A percentile compares a stretch with the other conserved stretches of the same genome.
Evolutionary conservation across 805 yeast genomes (phyloP).

Genomic region (Myxozyma geophila): DNA sequence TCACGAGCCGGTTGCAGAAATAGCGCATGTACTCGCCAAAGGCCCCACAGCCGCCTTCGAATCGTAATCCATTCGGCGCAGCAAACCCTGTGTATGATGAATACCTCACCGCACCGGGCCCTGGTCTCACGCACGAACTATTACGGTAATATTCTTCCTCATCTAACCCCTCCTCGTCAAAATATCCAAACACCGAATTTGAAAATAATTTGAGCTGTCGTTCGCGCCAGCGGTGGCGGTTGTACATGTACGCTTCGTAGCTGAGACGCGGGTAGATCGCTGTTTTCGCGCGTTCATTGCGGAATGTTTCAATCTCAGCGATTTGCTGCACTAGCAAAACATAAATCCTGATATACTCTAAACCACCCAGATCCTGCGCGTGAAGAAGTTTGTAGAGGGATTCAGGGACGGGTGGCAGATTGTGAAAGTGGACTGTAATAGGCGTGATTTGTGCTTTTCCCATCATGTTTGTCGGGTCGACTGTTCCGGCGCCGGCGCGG

Average conservation of each 20-base stretch:
- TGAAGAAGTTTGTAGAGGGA: slow-evolving; percentile 15
- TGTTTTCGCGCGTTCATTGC: background rate
- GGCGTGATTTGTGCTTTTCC: too few relatives aligned
- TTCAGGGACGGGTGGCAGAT: slow-evolving; percentile 15
- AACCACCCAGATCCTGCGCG: slow-evolving; percentile 5
- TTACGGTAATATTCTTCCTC: slow-evolving; percentile 4
- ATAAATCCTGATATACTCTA: slow-evolving; percentile 18
- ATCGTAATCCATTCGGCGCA: slow-evolving; percentile 21
- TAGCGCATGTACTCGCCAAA: slow-evolving; percentile 26
- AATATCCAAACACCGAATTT: background rate
- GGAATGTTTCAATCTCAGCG: background rate
- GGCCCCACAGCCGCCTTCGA: slow-evolving; percentile 22
- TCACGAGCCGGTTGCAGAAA: background rate
- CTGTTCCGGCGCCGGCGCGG: too few relatives aligned
- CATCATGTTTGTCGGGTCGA: too few relatives aligned
- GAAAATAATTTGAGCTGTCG: background rate
- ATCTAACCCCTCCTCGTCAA: background rate
- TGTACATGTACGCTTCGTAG: background rate
- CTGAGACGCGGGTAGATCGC: background rate
- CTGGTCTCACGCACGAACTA: background rate
- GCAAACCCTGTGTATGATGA: slow-evolving; percentile 19
- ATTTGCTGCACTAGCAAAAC: slow-evolving; percentile 17
- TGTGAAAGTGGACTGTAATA: background rate
- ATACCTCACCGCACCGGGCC: background rate
- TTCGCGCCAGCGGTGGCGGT: background rate